phyloP scores from a whole-genome alignment of 768 basidiomycete genomes.

The Bullera alba region DNA sequence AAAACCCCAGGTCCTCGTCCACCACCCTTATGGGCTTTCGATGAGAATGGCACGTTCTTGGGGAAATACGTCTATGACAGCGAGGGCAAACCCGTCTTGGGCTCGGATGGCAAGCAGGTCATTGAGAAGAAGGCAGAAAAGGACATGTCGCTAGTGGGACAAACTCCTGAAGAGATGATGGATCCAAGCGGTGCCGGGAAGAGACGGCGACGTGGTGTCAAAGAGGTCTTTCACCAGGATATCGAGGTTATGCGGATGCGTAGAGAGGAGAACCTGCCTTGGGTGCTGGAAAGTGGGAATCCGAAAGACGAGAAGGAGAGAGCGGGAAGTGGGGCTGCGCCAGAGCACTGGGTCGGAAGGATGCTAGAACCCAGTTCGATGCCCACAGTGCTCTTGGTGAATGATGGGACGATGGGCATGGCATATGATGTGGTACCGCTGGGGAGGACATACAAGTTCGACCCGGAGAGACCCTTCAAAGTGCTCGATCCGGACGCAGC shows the following conservation, averaged over 20 bases:
- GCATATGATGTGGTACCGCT: slow-evolving; percentile 34
- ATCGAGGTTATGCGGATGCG: slow-evolving; percentile 29
- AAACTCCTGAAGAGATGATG: slow-evolving; percentile 2
- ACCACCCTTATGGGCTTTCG: slow-evolving; percentile 19
- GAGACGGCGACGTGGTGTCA: slow-evolving; percentile 16
- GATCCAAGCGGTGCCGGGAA: slow-evolving; percentile 1
- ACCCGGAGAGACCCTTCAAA: slow-evolving; percentile 36
- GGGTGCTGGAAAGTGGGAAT: slow-evolving; percentile 30
- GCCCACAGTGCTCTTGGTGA: slow-evolving; percentile 33
- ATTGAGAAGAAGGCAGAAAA: slow-evolving; percentile 23
- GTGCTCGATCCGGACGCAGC: slow-evolving; percentile 33
- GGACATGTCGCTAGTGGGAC: slow-evolving; percentile 30
- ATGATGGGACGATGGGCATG: slow-evolving; percentile 23
- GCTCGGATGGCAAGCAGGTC: slow-evolving; percentile 21
- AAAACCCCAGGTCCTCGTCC: slow-evolving; percentile 30
- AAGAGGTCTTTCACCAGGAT: slow-evolving; percentile 37
- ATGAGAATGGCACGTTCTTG: slow-evolving; percentile 24
- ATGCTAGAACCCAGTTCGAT: slow-evolving; percentile 22
- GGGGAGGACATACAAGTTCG: slow-evolving; percentile 34
- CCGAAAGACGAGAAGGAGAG: slow-evolving; percentile 4
- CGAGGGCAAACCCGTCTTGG: slow-evolving; percentile 29
- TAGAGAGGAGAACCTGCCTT: slow-evolving; percentile 33
- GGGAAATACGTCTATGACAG: slow-evolving; percentile 34
- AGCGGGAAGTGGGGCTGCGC: slow-evolving; percentile 10
- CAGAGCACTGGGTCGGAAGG: slow-evolving; percentile 39